Evolutionary conservation across 176 grass and related monocot species (phyloP).

Genomic region (Aechmea fasciata): DNA sequence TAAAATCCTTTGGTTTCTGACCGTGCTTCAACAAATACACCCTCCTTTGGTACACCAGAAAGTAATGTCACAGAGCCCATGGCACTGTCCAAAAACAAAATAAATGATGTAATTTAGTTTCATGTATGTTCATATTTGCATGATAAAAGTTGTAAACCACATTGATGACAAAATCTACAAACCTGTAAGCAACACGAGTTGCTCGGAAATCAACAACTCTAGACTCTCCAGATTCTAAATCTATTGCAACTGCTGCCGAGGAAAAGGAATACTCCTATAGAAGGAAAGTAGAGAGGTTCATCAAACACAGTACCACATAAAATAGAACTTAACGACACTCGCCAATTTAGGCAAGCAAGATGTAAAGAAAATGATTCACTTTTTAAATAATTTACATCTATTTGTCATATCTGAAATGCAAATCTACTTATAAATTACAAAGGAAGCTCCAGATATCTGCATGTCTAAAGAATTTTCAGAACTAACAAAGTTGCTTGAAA

Average conservation of each 20-base stretch:
- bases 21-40: slow-evolving; percentile 82
- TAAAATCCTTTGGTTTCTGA: slow-evolving; percentile 89
- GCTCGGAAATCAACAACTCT: slow-evolving; percentile 73
- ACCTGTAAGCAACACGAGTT: slow-evolving; percentile 97
- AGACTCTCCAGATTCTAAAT: slow-evolving; percentile 83
- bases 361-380: not conserved
- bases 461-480: not conserved
- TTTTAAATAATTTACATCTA: not conserved
- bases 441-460: not conserved
- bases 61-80: slow-evolving; percentile 82
- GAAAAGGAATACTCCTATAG: slow-evolving; percentile 92
- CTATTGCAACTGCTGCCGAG: slow-evolving; percentile 67
- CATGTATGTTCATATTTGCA: not conserved
- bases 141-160: not conserved
- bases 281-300: slow-evolving; percentile 13
- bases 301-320: not conserved
- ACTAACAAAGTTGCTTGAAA: too few species aligned
- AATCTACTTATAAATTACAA: not conserved
- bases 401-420: not conserved
- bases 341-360: not conserved
- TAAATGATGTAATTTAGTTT: not conserved
- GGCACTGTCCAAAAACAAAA: slow-evolving; percentile 54
- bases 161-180: slow-evolving; percentile 26
- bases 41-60: slow-evolving; percentile 81
- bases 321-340: not conserved